phyloP scores from a whole-genome alignment of 768 basidiomycete genomes.

The Naganishia antarctica region DNA sequence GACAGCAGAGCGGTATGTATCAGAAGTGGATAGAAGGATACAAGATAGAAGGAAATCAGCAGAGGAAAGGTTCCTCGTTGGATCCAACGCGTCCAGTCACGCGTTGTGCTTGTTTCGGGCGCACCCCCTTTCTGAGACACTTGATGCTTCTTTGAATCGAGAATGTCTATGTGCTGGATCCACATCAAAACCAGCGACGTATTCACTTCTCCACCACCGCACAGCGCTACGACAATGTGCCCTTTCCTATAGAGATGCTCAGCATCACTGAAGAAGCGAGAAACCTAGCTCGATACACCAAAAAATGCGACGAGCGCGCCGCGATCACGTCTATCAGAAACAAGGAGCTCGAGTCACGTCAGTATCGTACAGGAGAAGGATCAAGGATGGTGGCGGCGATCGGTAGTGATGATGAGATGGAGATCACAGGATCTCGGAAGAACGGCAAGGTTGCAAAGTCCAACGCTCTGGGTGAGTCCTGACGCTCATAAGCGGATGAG shows the following conservation, averaged over 20 bases:
- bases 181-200: too few relatives aligned
- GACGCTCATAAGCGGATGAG: background rate
- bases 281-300: constrained; percentile 1
- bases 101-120: too few relatives aligned
- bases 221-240: background rate
- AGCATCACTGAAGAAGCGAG: constrained; percentile 4
- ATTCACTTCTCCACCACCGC: background rate
- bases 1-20: too few relatives aligned
- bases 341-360: background rate
- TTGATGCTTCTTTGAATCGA: too few relatives aligned
- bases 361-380: background rate
- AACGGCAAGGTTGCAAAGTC: background rate
- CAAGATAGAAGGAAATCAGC: too few relatives aligned
- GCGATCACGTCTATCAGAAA: constrained; percentile 13
- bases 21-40: background rate
- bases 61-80: too few relatives aligned
- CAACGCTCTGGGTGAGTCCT: background rate
- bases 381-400: background rate
- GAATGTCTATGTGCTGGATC: too few relatives aligned
- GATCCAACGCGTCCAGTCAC: too few relatives aligned
- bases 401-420: constrained; percentile 14
- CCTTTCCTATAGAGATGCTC: background rate
- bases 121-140: background rate
- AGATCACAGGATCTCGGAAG: constrained; percentile 19
- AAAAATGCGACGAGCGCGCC: constrained; percentile 10